Evolutionary conservation across 2,329 filamentous ascomycete genomes (phyloP), one percentile per base, ranked within the genome.

Genomic region (Mycogone perniciosa): DNA sequence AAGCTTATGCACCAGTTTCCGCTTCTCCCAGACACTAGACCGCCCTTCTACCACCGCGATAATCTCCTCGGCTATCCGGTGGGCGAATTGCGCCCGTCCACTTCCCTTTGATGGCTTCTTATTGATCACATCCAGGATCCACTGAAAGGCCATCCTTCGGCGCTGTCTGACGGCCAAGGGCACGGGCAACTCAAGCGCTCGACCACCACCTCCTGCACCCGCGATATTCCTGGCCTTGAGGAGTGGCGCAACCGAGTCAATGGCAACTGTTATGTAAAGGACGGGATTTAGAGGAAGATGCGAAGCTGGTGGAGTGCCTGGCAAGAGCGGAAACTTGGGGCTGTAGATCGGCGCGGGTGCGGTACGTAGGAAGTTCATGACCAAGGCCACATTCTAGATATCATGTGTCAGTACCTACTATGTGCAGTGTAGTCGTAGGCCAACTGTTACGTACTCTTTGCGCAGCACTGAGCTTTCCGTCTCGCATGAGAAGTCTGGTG

Each of bases 241-340:
- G 11, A 99, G 79, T 7, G 93, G 93, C 1, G 91, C 89, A 27
- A 99, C 86, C 7, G 89, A 95, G 76, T 99, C 93, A 62, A 99
- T 84, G 31, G 91, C 90, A 31, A 95, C 78, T 9, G 86, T 89
- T 44, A 99, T 84, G 73, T 97, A 99, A 49, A 88, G 80, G 49
- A 95, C 78, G 1, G 93, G 93, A 69, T 96, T 88, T 31, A 96
- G 81, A 3, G 93, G 90, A 7, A 99, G 85, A 60, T 92, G 85
- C 4, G 79, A 74, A 27, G 88, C 76, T 1, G 90, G 88, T 1
- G 91, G 89, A 2, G 85, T 77, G 51, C 88, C 88, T 2, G 89
- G 86, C 33, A 92, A 74, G 31, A 93, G 80, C 11, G 86, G 84
- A 48, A 81, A 84, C 53, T 77, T 72, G 26, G 88, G 81, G 67